phyloP scores from a whole-genome alignment of 2,329 filamentous ascomycete species.

The Apiospora saccharicola region DNA sequence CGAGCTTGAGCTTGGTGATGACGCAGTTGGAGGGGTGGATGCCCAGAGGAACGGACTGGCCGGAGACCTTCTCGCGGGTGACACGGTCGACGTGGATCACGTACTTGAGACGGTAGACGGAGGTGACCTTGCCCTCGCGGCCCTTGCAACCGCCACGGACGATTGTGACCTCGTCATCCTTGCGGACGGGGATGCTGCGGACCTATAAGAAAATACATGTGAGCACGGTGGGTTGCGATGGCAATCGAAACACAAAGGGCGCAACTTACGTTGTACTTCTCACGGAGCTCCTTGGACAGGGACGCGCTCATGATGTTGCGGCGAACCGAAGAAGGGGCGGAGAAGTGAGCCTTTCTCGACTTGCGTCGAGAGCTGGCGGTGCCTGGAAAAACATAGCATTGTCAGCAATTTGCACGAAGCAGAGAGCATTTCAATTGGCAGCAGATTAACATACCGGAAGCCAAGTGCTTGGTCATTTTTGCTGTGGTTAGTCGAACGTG shows the following conservation, averaged over 20 bases:
- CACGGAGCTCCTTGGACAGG: slow-evolving; percentile 94
- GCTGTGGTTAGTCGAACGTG: slow-evolving; percentile 29
- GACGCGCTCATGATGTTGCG: slow-evolving; percentile 97
- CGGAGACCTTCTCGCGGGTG: slow-evolving; percentile 95
- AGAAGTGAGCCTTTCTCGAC: slow-evolving; percentile 98
- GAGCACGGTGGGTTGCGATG: neutral
- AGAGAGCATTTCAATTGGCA: neutral
- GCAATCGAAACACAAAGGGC: neutral
- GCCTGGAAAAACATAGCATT: slow-evolving; percentile 30
- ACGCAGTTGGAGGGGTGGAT: slow-evolving; percentile 97
- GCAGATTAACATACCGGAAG: slow-evolving; percentile 35
- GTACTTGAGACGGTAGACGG: slow-evolving; percentile 98
- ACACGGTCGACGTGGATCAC: slow-evolving; percentile 97
- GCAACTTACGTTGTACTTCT: slow-evolving; percentile 93
- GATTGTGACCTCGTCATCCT: slow-evolving; percentile 94
- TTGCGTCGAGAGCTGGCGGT: slow-evolving; percentile 80
- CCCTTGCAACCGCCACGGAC: slow-evolving; percentile 96
- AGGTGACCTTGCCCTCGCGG: slow-evolving; percentile 96
- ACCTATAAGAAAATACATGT: slow-evolving; percentile 62
- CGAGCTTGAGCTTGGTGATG: slow-evolving; percentile 98
- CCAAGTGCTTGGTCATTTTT: slow-evolving; percentile 43
- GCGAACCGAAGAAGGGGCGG: slow-evolving; percentile 91
- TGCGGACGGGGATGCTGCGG: slow-evolving; percentile 95
- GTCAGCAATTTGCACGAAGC: neutral
- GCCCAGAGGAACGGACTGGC: slow-evolving; percentile 93